Percentiles rank a stretch among this genome's conserved stretches.
phyloP scores from a whole-genome alignment of 2,329 filamentous ascomycete genomes.

The Penicillium expansum region DNA sequence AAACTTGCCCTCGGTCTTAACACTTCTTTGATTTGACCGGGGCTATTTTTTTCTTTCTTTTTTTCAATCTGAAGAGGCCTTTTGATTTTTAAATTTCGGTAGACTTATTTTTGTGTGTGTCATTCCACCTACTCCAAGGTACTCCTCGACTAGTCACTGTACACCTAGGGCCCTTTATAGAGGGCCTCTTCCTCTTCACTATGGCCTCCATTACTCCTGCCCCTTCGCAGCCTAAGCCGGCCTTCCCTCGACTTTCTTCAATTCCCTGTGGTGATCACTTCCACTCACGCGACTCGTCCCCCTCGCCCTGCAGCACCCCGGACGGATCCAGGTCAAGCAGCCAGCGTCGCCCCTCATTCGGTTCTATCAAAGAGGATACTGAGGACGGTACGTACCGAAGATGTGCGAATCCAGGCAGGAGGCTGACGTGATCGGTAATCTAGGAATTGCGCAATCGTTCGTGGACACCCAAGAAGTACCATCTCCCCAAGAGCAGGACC shows the following conservation, averaged over 20 bases:
- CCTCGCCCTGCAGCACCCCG: constrained; percentile 34
- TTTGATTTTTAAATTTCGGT: constrained; percentile 18
- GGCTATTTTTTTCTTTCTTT: constrained; percentile 17
- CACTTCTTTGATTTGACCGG: constrained; percentile 19
- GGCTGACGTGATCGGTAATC: constrained; percentile 8
- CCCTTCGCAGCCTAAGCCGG: constrained; percentile 26
- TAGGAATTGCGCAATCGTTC: constrained; percentile 46
- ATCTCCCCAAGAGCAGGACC: constrained; percentile 24
- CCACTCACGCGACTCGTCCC: constrained; percentile 34
- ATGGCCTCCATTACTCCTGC: constrained; percentile 30
- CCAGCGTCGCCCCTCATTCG: constrained; percentile 41
- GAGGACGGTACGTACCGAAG: constrained; percentile 34
- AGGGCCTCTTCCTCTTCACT: constrained; percentile 24
- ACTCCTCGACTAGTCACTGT: constrained; percentile 9
- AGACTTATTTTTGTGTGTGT: constrained; percentile 15
- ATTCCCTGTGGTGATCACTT: constrained; percentile 21
- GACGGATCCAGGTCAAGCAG: constrained; percentile 42
- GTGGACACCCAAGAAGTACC: constrained; percentile 39
- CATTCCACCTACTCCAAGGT: constrained; percentile 9
- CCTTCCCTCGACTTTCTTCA: constrained; percentile 22
- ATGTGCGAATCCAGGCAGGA: neutral
- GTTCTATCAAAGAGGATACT: constrained; percentile 45
- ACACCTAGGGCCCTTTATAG: constrained; percentile 25
- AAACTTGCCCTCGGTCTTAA: constrained; percentile 11
- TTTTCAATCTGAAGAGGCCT: constrained; percentile 33